phyloP scores from a whole-genome alignment of 108 stramenopile species.

The Conticribra weissflogii region DNA sequence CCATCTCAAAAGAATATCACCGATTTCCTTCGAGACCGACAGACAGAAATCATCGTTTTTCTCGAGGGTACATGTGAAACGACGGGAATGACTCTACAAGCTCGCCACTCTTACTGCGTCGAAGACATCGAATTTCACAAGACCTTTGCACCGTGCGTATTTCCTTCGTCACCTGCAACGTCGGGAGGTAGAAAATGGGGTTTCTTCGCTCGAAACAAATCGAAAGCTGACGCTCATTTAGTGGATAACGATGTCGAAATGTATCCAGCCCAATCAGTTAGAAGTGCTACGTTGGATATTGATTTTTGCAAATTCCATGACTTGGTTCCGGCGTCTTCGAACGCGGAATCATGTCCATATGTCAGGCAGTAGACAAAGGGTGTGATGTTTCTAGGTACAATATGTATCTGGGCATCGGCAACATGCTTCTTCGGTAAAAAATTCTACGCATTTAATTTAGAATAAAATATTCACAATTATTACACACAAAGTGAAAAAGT shows the following conservation, averaged over 20 bases:
- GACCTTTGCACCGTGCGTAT: constrained; percentile 88
- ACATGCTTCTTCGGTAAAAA: too few relatives aligned
- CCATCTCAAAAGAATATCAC: constrained; percentile 61
- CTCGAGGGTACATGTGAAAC: constrained; percentile 95
- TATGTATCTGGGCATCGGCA: too few relatives aligned
- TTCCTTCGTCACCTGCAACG: constrained; percentile 18
- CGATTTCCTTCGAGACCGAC: constrained; percentile 80
- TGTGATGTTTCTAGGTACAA: too few relatives aligned
- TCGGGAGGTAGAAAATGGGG: constrained; percentile 15
- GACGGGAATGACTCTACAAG: constrained; percentile 88
- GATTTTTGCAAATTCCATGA: constrained; percentile 83
- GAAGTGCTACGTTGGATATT: constrained; percentile 34
- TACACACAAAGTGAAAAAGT: too few relatives aligned
- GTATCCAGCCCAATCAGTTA: constrained; percentile 6
- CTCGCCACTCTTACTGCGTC: constrained; percentile 89
- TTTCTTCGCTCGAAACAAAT: constrained; percentile 6
- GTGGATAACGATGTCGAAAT: not conserved
- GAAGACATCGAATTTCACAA: constrained; percentile 88
- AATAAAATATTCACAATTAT: too few relatives aligned
- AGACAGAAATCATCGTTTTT: constrained; percentile 92
- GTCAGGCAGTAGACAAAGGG: too few relatives aligned
- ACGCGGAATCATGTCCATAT: constrained; percentile 47
- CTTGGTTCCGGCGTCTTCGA: constrained; percentile 45
- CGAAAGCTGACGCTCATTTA: constrained; percentile 5
- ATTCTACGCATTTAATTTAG: too few relatives aligned